Base-by-base conservation (phyloP, 805 yeast species). In the Wickerhamiella dianesei region DNA sequence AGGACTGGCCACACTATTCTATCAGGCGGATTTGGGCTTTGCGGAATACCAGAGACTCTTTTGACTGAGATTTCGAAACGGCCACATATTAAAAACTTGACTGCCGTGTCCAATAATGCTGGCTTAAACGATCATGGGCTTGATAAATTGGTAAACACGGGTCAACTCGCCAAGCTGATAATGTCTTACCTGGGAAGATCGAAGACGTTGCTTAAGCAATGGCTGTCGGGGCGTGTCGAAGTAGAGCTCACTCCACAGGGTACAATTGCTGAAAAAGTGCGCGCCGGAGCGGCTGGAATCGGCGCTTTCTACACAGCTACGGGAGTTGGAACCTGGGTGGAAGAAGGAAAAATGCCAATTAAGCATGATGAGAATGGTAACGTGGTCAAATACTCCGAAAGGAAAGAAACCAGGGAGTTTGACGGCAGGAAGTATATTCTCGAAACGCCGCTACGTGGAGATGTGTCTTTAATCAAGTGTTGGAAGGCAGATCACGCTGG, bases 171-270 rank as follows among this genome's bases (percentile, higher is more conserved):
- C 40, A 68, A 66, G 51, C 64, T 72, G 68, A 61, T 72, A 41
- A 65, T 66, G 50, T 69, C 74, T n/a, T 72, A 68, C 54, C 65
- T 72, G 37, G 77, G 76, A 13, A 44, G 55, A 2, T 70, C 71
- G 53, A 65, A 66, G 48, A 62, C 65, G 2, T 67, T 72, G 48
- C 70, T 69, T 50, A 55, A 56, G 40, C 52, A 65, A 53, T 72
- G 66, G 52, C 59, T 70, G 42, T 59, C 63, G 19, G 77, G 76
- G 12, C 52, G 64, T 43, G 59, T 72, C 39, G 73, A 69, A 49
- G 59, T 72, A 44, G 76, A 72, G 52, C 59, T 72, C 43, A 66
- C 71, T 16, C 77, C 77, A 2, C 77, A 72, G 53, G 77, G 77
- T 3, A 70, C 72, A n/a, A 56, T 72, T 21, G 76, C 75, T 9